Conservation (phyloP, 164 flowering plant species). For the Pachysandra terminalis region DNA sequence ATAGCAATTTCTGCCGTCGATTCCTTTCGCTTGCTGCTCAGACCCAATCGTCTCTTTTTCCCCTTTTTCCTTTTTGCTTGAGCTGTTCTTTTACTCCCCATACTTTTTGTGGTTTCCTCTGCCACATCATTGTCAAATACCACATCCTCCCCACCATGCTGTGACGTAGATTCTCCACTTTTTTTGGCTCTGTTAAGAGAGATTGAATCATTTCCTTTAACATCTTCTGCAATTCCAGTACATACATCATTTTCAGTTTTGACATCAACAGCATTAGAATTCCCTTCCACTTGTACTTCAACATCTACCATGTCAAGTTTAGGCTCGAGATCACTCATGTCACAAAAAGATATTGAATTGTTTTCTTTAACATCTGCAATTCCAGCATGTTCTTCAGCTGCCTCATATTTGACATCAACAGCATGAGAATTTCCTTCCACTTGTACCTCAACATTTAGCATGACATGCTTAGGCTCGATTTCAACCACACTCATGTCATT, state of each 20-base stretch:
- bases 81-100: not conserved
- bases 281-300: not conserved
- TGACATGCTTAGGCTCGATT: no score
- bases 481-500: no score
- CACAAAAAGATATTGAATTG: no score
- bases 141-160: not conserved
- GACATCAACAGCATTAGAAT: not conserved
- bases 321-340: not conserved
- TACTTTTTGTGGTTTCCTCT: not conserved
- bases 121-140: not conserved
- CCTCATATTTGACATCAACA: no score
- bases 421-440: no score
- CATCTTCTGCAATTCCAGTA: not conserved
- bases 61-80: not conserved
- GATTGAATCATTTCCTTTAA: no score
- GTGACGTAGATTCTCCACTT: not conserved
- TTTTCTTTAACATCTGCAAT: no score
- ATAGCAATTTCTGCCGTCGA: not conserved
- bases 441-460: no score
- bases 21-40: not conserved
- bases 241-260: constrained; percentile 1
- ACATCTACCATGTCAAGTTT: not conserved
- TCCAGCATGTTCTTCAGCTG: no score
- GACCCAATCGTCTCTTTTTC: not conserved
- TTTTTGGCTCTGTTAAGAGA: not conserved